Conservation (phyloP, 2,329 filamentous ascomycete genomes). For the Aspergillus thermomutatus region DNA sequence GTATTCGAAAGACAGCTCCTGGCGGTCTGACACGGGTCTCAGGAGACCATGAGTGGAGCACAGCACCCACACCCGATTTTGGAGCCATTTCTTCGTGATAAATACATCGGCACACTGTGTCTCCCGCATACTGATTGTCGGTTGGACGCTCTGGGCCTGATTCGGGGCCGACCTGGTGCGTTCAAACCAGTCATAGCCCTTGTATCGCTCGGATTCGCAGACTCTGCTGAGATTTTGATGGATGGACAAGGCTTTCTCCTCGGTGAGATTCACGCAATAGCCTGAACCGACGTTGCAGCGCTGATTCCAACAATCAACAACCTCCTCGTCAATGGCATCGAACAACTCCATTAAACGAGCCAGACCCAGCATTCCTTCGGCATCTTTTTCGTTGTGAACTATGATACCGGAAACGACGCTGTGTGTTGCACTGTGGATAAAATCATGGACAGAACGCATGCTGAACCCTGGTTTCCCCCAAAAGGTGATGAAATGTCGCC, state of each 20-base stretch:
- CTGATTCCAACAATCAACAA: constrained; percentile 44
- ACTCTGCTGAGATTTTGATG: constrained; percentile 32
- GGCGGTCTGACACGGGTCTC: constrained; percentile 30
- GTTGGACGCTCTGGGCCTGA: constrained; percentile 18
- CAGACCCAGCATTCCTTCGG: constrained; percentile 42
- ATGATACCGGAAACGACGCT: constrained; percentile 39
- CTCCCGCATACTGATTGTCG: constrained; percentile 29
- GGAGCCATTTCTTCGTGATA: constrained; percentile 43
- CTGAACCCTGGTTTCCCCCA: constrained; percentile 39
- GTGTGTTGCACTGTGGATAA: constrained; percentile 35
- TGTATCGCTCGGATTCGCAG: constrained; percentile 33
- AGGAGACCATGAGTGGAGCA: constrained; percentile 41
- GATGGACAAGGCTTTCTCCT: constrained; percentile 54
- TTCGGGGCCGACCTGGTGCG: constrained; percentile 23
- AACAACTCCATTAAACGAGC: constrained; percentile 44
- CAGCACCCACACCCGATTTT: constrained; percentile 43
- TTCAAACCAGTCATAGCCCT: constrained; percentile 39
- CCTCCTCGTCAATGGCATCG: constrained; percentile 43
- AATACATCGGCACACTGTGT: constrained; percentile 43
- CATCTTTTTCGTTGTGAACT: constrained; percentile 43
- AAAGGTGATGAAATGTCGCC: constrained; percentile 42
- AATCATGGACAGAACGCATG: constrained; percentile 40
- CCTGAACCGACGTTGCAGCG: constrained; percentile 59
- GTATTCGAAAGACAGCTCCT: constrained; percentile 37
- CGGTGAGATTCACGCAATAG: constrained; percentile 63